Conservation (phyloP, 164 flowering plant species). For the Santalum album region DNA sequence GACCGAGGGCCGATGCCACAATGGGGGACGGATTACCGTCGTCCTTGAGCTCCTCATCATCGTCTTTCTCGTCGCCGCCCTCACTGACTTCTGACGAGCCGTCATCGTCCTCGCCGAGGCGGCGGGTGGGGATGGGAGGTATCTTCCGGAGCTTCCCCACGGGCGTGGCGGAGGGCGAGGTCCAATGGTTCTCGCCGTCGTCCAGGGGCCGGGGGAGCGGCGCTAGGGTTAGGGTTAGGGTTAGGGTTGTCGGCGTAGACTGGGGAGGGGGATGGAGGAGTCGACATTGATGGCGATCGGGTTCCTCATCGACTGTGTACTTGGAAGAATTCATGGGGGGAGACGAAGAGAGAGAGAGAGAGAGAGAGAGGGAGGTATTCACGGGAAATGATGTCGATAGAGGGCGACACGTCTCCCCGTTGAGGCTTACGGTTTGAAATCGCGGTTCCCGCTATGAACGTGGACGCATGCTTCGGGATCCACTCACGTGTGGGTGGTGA, state of each 20-base stretch:
- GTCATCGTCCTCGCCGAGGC: constrained; percentile 6
- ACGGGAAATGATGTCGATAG: constrained; percentile 36
- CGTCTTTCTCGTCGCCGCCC: constrained; percentile 5
- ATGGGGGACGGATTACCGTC: constrained; percentile 20
- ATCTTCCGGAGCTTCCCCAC: constrained; percentile 49
- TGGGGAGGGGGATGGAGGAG: constrained; percentile 4
- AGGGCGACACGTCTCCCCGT: constrained; percentile 14
- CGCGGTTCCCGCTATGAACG: neutral
- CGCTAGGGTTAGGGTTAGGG: constrained; percentile 3
- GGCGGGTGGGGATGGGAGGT: constrained; percentile 54
- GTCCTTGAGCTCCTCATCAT: neutral
- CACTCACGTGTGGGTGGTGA: no score
- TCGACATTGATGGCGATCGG: constrained; percentile 11
- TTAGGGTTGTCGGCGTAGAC: neutral
- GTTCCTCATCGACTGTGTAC: constrained; percentile 13
- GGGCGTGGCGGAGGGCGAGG: constrained; percentile 10
- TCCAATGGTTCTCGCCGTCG: constrained; percentile 6
- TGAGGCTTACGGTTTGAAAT: neutral
- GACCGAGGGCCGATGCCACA: constrained; percentile 43
- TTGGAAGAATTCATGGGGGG: constrained; percentile 4
- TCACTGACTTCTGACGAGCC: constrained; percentile 9
- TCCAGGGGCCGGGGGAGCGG: constrained; percentile 5
- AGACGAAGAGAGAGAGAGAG: constrained; percentile 10
- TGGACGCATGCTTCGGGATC: no score
- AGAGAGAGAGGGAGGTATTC: constrained; percentile 33